Evolutionary conservation across 2,329 filamentous ascomycete species (phyloP).

Genomic region (Cryphonectria japonica): DNA sequence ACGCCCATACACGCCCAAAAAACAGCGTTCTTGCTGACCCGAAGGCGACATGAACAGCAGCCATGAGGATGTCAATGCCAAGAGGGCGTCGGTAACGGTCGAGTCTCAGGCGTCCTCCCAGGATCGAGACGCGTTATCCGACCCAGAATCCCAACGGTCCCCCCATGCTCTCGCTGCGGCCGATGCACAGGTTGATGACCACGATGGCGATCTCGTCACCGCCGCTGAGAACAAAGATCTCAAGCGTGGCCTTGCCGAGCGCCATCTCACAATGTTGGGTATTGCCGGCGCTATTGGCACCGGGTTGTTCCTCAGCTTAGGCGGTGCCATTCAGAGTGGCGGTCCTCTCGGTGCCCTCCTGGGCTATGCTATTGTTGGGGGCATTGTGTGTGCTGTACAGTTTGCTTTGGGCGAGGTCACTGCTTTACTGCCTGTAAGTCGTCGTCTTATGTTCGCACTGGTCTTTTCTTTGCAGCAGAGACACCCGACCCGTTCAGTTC

Average conservation of each 20-base stretch:
- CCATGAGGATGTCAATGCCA: slow-evolving; percentile 14
- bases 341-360: slow-evolving; percentile 53
- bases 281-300: slow-evolving; percentile 66
- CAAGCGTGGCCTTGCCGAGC: slow-evolving; percentile 53
- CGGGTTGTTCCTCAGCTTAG: slow-evolving; percentile 63
- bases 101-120: slow-evolving; percentile 7
- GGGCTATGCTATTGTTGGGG: slow-evolving; percentile 59
- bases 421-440: slow-evolving; percentile 56
- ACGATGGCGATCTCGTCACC: slow-evolving; percentile 51
- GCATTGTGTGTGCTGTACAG: slow-evolving; percentile 61
- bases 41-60: slow-evolving; percentile 18
- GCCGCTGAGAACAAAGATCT: slow-evolving; percentile 54
- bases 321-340: slow-evolving; percentile 55
- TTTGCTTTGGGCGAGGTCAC: slow-evolving; percentile 64
- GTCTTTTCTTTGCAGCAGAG: background rate
- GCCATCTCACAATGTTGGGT: slow-evolving; percentile 65
- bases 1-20: background rate
- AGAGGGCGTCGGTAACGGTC: slow-evolving; percentile 17
- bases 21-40: background rate
- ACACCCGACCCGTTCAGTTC: background rate
- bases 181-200: slow-evolving; percentile 20
- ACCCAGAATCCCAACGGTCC: slow-evolving; percentile 7
- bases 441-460: background rate
- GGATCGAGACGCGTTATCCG: background rate
- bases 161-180: background rate